Evolutionary conservation across 2,329 filamentous ascomycete genomes (phyloP).

Genomic region (Fusarium subtropicale): DNA sequence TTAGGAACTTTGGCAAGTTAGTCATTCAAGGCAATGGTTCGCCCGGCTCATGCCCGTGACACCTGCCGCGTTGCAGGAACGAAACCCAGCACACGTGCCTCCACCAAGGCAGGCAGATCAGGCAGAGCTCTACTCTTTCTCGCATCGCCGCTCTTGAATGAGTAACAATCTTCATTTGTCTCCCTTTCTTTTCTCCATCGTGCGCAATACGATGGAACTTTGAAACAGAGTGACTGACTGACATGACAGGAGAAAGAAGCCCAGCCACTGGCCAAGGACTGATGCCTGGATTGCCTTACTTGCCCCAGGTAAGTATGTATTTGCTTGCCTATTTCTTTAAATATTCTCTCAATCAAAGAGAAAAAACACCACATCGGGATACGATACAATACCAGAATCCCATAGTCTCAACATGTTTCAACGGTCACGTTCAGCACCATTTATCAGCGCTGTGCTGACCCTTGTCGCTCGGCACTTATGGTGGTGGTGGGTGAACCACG

Average conservation of each 20-base stretch:
- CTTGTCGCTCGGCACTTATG: constrained; percentile 43
- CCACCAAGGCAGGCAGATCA: constrained; percentile 39
- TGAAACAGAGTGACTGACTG: constrained; percentile 8
- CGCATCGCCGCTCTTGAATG: constrained; percentile 4
- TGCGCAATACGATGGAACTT: constrained; percentile 21
- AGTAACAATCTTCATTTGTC: constrained; percentile 14
- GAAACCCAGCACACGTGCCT: constrained; percentile 31
- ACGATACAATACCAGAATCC: not conserved
- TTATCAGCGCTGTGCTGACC: constrained; percentile 33
- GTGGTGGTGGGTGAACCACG: constrained; percentile 25
- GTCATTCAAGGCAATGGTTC: constrained; percentile 40
- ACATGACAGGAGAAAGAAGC: constrained; percentile 4
- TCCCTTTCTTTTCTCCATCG: not conserved
- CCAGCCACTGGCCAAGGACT: constrained; percentile 12
- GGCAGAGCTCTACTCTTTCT: constrained; percentile 37
- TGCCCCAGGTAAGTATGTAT: not conserved
- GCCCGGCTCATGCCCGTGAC: constrained; percentile 21
- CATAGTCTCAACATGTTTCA: not conserved
- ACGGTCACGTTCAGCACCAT: constrained; percentile 31
- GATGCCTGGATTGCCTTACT: constrained; percentile 23
- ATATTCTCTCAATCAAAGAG: not conserved
- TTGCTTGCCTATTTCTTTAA: constrained; percentile 1
- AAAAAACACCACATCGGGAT: not conserved
- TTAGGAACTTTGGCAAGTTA: constrained; percentile 38
- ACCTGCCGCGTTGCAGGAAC: constrained; percentile 24